Evolutionary conservation across 768 basidiomycete genomes (phyloP), one percentile per base, ranked within the genome.

Genomic region (Paxillus rubicundulus): DNA sequence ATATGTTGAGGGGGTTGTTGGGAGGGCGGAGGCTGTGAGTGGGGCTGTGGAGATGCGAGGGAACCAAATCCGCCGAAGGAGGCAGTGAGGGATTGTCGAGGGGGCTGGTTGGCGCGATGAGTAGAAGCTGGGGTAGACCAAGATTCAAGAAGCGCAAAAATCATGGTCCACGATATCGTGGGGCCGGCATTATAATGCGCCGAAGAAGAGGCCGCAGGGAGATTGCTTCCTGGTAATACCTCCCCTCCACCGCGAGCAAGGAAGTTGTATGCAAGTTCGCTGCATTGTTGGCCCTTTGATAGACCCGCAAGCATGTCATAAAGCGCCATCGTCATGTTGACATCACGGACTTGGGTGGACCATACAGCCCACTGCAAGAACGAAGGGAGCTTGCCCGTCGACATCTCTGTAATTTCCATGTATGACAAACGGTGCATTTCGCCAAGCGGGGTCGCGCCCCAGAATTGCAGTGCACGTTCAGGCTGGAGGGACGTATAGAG

Each of bases 321-420:
- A 47, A 93, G 69, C 0, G 90, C 89, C 58, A 84, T 85, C 37
- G 86, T 77, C 82, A 92, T 85, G 1, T 81, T 80, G 6, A 80
- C 63, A 54, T 92, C 89, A 53, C 86, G 81, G 5, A 80, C 75
- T 50, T 91, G 84, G 1, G 89, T 89, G 1, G 87, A 88, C 87
- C 87, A 89, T 9, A 90, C 82, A 0, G 90, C 90, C 93, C 92
- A 96, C 52, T 92, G 89, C 44, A 96, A 72, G 67, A 96, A 95
- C 2, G 84, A 78, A 1, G 84, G 82, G 0, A 91, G 74, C 53
- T 84, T 80, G 2, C 81, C 84, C 21, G 79, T 70, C 2, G 77
- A 81, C n/a, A 78, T 74, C 60, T 92, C 89, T 1, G 79, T 60
- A 33, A 71, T 69, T 57, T 89, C 84, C 54, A 82, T 64, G 61